Percentiles rank a stretch among this genome's conserved stretches.
phyloP scores from a whole-genome alignment of 2,329 filamentous ascomycete genomes.

The Exophiala viscosa region DNA sequence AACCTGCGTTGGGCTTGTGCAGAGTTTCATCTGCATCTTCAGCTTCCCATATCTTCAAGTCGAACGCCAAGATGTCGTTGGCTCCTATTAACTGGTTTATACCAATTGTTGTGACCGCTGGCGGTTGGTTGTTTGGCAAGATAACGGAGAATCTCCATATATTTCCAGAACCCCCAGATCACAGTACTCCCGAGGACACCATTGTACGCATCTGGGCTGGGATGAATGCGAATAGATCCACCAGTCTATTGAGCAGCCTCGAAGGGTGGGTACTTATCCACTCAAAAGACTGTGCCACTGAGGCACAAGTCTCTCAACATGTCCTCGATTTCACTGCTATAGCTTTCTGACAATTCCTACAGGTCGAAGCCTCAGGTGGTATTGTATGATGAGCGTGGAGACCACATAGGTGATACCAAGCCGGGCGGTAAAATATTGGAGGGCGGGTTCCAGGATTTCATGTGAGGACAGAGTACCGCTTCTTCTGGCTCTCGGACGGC shows the following conservation, averaged over 20 bases:
- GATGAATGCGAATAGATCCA: background rate
- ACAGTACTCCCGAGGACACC: background rate
- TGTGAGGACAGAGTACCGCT: background rate
- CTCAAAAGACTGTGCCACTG: too few species aligned
- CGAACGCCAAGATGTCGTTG: background rate
- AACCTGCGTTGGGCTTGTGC: too few species aligned
- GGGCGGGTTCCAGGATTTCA: background rate
- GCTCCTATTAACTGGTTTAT: background rate
- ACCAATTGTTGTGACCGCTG: background rate
- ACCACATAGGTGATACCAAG: background rate
- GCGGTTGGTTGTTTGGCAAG: background rate
- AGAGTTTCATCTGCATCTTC: too few species aligned
- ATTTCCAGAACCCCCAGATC: background rate
- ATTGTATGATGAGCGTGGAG: background rate
- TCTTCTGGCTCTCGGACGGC: too few species aligned
- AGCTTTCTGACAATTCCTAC: too few species aligned
- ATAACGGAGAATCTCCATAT: background rate
- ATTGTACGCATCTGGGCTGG: background rate
- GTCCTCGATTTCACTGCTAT: too few species aligned
- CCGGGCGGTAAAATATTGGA: background rate
- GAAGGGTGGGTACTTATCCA: background rate
- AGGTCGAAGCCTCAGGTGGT: background rate
- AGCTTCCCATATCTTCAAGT: too few species aligned
- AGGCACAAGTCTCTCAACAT: too few species aligned
- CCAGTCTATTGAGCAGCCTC: background rate